Evolutionary conservation across 2,329 filamentous ascomycete species (phyloP), one percentile per base, ranked within the genome.

Genomic region (Diaporthe sp.): DNA sequence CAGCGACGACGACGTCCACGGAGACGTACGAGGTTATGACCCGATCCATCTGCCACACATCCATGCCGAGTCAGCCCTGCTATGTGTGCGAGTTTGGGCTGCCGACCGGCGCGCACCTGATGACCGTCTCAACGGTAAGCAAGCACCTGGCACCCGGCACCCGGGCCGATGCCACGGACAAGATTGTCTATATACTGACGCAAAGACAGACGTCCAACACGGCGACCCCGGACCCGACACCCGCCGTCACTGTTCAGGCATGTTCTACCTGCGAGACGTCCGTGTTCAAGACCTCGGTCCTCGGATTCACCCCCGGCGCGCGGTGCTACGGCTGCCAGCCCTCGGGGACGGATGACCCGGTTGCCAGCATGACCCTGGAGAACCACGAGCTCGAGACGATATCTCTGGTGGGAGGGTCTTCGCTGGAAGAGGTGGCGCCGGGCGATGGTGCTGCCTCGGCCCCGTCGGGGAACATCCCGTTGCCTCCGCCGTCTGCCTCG

Each of bases 1-100:
- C 42, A 77, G 75, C 72, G 7, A 77, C 75, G 44, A 75, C 75
- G 8, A 77, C 75, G n/a, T 65, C 75, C 12, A 77, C 75, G 13
- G 55, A 75, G 57, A 77, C 73, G 25, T 77, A 77, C 39, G 75
- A 77, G 69, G 57, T 77, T 7, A 78, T 82, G 65, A 79, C 78
- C 6, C 77, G 80, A 10, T 79, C 81, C 12, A 81, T 82, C 74
- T 82, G 80, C 77, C 76, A 81, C 34, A 82, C 78, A 3, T 77
- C 77, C 6, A 78, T 77, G 19, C 72, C 78, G 8, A 78, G 78
- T 51, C 72, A 72, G 17, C 81, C 81, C 3, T 83, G 81, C 75
- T 83, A 83, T 46, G 78, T 80, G 7, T 83, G 82, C 69, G 76
- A 80, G n/a, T 72, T 80, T 42, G 75, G 78, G 39, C 75, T 78